Percentiles rank a stretch among this genome's conserved stretches.
phyloP scores from a whole-genome alignment of 2,329 filamentous ascomycete genomes.

The Neofusicoccum sp. region DNA sequence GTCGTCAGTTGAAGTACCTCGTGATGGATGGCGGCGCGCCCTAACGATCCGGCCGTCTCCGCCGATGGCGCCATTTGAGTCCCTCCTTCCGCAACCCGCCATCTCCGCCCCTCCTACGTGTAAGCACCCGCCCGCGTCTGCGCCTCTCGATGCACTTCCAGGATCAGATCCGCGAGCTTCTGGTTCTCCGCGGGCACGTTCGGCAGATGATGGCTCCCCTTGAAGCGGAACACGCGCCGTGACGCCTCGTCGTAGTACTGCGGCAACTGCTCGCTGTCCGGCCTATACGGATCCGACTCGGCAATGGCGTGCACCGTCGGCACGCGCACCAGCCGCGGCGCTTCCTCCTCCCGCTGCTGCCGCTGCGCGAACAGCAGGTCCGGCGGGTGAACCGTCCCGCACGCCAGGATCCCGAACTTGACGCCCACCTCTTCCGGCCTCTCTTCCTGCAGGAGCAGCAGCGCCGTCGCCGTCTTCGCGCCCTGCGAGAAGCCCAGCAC shows the following conservation, averaged over 20 bases:
- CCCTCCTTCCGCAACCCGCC: background rate
- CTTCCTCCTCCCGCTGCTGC: slow-evolving; percentile 20
- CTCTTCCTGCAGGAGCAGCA: slow-evolving; percentile 36
- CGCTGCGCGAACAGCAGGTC: slow-evolving; percentile 26
- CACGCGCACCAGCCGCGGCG: slow-evolving; percentile 24
- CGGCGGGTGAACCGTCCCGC: slow-evolving; percentile 20
- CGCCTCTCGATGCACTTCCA: slow-evolving; percentile 18
- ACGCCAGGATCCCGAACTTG: slow-evolving; percentile 8
- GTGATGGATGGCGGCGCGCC: background rate
- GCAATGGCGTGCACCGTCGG: slow-evolving; percentile 36
- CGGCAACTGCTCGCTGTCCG: slow-evolving; percentile 32
- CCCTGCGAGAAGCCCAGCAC: slow-evolving; percentile 52
- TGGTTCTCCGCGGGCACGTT: slow-evolving; percentile 31
- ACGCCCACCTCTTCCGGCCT: slow-evolving; percentile 20
- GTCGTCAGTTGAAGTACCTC: background rate
- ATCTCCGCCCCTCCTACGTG: background rate
- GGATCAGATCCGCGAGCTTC: slow-evolving; percentile 29
- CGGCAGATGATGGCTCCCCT: slow-evolving; percentile 40
- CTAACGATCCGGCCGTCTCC: background rate
- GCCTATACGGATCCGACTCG: slow-evolving; percentile 34
- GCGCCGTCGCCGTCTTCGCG: slow-evolving; percentile 47
- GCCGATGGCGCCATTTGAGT: background rate
- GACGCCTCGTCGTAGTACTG: slow-evolving; percentile 26
- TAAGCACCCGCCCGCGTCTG: background rate
- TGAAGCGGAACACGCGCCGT: slow-evolving; percentile 27